Evolutionary conservation across 2,329 filamentous ascomycete genomes (phyloP).

Genomic region (Talaromyces sp.): DNA sequence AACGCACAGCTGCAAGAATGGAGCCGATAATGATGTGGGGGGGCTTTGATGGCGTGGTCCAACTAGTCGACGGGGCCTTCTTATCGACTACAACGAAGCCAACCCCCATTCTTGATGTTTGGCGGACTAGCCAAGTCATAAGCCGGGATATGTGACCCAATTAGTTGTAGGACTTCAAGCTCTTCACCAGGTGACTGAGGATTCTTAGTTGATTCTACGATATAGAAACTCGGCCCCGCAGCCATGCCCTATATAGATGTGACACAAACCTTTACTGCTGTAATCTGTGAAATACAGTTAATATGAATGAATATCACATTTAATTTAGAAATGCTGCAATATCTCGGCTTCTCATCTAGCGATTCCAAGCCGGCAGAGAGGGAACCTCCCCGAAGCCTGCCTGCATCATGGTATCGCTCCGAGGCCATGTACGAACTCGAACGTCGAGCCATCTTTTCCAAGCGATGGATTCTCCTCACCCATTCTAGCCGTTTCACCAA

Average conservation of each 20-base stretch:
- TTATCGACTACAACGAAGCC: neutral
- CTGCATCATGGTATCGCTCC: conserved; percentile 48
- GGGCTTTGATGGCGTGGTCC: neutral
- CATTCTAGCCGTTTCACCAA: conserved; percentile 48
- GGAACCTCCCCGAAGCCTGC: conserved; percentile 30
- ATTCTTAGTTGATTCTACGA: neutral
- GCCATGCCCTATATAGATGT: neutral
- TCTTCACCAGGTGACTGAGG: neutral
- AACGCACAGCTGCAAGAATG: neutral
- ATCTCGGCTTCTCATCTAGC: conserved; percentile 2
- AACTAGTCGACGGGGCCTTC: neutral
- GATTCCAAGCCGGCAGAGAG: neutral
- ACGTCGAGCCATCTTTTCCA: conserved; percentile 56
- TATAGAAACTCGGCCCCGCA: neutral
- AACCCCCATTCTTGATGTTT: conserved; percentile 1
- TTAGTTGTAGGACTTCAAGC: neutral
- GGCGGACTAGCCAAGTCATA: neutral
- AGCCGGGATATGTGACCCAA: neutral
- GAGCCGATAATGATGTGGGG: neutral
- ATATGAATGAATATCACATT: neutral
- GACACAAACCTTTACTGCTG: neutral
- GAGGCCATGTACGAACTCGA: conserved; percentile 52
- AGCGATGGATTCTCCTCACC: conserved; percentile 45
- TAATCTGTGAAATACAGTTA: neutral
- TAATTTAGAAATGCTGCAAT: neutral